Percentiles rank a stretch among this genome's conserved stretches.
Conservation (phyloP, 495 filamentous ascomycete species). For the Neurospora sp. region DNA sequence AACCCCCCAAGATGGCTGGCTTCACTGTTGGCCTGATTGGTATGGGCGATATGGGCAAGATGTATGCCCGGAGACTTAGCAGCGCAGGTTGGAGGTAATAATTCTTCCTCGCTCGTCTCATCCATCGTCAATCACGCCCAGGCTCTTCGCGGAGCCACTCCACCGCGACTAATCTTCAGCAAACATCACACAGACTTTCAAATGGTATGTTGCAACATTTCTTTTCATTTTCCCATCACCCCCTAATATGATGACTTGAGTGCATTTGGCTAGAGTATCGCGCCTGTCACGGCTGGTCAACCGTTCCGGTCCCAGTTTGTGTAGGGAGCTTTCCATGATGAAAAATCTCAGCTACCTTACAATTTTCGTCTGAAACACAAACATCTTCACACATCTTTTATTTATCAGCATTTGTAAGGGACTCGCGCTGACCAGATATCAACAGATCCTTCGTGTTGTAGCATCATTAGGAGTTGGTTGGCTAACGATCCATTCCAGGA, state of each 20-base stretch:
- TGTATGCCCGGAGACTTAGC: conserved; percentile 87
- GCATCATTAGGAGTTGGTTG: conserved; percentile 2
- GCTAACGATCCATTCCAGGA: conserved; percentile 40
- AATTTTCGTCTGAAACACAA: conserved; percentile 67
- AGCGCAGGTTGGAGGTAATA: conserved; percentile 90
- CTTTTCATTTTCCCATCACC: conserved; percentile 5
- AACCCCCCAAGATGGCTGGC: conserved; percentile 40
- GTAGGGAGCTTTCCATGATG: conserved; percentile 69
- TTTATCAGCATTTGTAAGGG: conserved; percentile 5
- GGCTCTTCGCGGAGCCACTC: background rate
- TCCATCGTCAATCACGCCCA: background rate
- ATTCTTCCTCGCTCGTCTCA: conserved; percentile 9
- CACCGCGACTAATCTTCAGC: conserved; percentile 3
- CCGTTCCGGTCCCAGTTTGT: conserved; percentile 29
- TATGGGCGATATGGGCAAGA: conserved; percentile 99
- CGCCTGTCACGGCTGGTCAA: conserved; percentile 27
- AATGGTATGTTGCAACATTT: conserved; percentile 10
- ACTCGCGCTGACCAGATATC: conserved; percentile 11
- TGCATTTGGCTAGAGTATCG: conserved; percentile 99
- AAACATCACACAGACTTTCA: conserved; percentile 13
- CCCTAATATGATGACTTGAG: conserved; percentile 89
- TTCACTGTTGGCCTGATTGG: conserved; percentile 87
- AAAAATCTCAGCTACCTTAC: conserved; percentile 95
- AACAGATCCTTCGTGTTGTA: conserved; percentile 1
- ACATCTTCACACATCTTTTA: conserved; percentile 1